Percentiles rank a stretch among this genome's conserved stretches.
Conservation (phyloP, 2,329 filamentous ascomycete genomes). For the Pseudogymnoascus sp. region DNA sequence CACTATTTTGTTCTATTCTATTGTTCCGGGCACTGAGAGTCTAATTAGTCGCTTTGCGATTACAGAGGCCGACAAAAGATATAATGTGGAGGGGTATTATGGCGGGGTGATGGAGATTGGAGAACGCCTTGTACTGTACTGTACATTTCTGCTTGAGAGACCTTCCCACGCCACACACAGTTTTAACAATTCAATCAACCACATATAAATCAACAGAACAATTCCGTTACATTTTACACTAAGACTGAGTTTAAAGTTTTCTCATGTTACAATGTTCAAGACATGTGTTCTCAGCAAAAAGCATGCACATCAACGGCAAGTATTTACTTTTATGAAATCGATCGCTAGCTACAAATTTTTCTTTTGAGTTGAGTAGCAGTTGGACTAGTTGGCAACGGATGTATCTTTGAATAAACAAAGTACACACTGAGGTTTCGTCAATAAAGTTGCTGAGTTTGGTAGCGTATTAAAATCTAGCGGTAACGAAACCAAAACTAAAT, state of each 20-base stretch:
- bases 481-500: conserved; percentile 11
- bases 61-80: not conserved
- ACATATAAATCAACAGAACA: not conserved
- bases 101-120: not conserved
- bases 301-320: not conserved
- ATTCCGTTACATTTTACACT: not conserved
- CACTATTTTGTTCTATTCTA: not conserved
- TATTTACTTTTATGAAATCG: conserved; percentile 8
- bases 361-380: not conserved
- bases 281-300: not conserved
- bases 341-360: conserved; percentile 10
- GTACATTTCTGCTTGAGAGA: not conserved
- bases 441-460: conserved; percentile 10
- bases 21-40: not conserved
- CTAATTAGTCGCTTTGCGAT: not conserved
- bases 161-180: not conserved
- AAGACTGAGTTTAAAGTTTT: no score
- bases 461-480: conserved; percentile 11
- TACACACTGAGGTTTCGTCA: not conserved
- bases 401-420: conserved; percentile 8
- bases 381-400: not conserved
- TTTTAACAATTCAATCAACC: not conserved
- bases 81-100: not conserved
- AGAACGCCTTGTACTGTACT: not conserved
- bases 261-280: not conserved